phyloP scores from a whole-genome alignment of 495 filamentous ascomycete species.

The Bombardia bombarda region DNA sequence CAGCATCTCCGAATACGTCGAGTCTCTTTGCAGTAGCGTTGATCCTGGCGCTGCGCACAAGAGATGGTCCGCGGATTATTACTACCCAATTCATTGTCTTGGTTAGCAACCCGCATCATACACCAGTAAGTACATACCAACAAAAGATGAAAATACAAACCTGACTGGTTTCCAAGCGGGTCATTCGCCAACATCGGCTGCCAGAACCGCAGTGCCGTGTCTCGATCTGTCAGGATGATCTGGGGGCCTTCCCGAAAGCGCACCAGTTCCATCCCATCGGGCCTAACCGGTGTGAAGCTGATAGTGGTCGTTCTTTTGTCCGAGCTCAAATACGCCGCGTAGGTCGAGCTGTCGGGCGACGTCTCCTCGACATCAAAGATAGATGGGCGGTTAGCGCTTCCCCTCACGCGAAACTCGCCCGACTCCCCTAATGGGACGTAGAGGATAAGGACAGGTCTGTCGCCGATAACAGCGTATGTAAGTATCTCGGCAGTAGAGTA shows the following conservation, averaged over 20 bases:
- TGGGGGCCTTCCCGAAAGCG: neutral
- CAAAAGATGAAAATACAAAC: constrained; percentile 17
- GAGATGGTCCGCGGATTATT: constrained; percentile 57
- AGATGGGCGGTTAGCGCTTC: constrained; percentile 7
- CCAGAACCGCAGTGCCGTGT: constrained; percentile 48
- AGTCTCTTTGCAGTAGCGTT: constrained; percentile 42
- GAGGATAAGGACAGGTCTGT: constrained; percentile 39
- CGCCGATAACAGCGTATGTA: constrained; percentile 43
- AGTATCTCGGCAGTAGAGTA: constrained; percentile 56
- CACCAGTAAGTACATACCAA: neutral
- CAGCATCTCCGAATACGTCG: constrained; percentile 55
- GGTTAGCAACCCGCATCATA: neutral
- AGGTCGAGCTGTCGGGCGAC: no score
- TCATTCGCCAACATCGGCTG: constrained; percentile 39
- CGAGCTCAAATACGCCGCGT: neutral
- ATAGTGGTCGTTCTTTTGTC: neutral
- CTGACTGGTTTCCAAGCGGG: constrained; percentile 38
- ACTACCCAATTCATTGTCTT: neutral
- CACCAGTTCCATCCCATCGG: neutral
- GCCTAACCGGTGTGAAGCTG: neutral
- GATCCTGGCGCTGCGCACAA: constrained; percentile 51
- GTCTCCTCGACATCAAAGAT: no score
- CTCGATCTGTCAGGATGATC: constrained; percentile 43
- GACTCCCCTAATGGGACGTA: constrained; percentile 48
- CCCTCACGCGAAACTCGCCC: constrained; percentile 47